Evolutionary conservation across 1,284 basidiomycete species (phyloP), one percentile per base, ranked within the genome.

Genomic region (Phaffia rhodozyma): DNA sequence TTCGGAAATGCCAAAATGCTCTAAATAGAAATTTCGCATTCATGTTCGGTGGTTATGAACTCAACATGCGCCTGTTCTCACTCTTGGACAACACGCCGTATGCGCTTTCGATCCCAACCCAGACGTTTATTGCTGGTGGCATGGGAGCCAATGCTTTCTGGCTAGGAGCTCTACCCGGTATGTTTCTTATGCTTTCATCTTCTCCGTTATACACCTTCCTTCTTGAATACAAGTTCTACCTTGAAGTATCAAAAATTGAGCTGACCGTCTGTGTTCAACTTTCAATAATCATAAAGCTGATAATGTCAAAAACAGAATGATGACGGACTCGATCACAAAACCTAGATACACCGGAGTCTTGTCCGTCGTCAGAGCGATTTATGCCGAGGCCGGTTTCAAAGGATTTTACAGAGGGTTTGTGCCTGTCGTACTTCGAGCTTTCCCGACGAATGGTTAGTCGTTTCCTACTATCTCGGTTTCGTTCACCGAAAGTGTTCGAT

Each of bases 41-140:
- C 49, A 61, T 61, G 60, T 61, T 61, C 7, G 60, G 60, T 13
- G 43, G 60, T 5, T 61, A 61, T 54, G 60, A 61, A 43, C 29
- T 61, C 53, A 47, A 48, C n/a, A 61, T 61, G 52, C 52, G 60
- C 32, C n/a, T 25, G 25, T 50, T 49, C 34, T 47, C 43, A 9
- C 43, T 18, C 18, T 18, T 30, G 23, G 59, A 60, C 34, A 13
- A n/a, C 50, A 60, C 59, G 5, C 34, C 59, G 18, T 60, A 52
- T 50, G 59, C 59, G 1, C 30, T 60, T n/a, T 60, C 59, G 23
- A 16, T 60, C 9, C 59, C 59, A n/a, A 60, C 59, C 11, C 49
- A 51, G 11, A 61, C 32, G 9, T 61, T 61, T 38, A 52, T 61
- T n/a, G 34, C 60, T 21, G 60, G 60, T 16, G 60, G 60, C 0